Evolutionary conservation across 1,284 basidiomycete genomes (phyloP), one percentile per base, ranked within the genome.

Genomic region (Pyrrhoderma noxium): DNA sequence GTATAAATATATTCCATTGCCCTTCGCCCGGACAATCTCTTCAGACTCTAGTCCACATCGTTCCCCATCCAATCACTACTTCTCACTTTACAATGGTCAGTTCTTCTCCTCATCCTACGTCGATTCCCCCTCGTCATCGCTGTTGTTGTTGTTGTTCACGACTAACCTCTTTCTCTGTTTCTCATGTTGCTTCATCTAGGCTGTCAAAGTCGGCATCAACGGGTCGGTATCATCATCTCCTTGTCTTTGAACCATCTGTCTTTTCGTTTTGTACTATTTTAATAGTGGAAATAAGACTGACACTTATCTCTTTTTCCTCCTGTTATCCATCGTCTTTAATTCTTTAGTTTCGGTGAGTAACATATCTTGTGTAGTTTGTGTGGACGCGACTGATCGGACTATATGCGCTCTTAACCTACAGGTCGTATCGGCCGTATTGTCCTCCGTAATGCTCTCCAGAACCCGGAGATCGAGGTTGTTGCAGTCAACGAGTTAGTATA

Each of bases 381-480:
- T 42, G 7, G 25, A 31, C 34, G 44, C 23, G 22, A 2, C 49
- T 51, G 47, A 56, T 53, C 45, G 53, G 21, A 31, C 44, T 54
- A 35, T 48, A 46, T 49, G 44, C 51, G 49, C 42, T 45, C 44
- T 31, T 54, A 50, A 54, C 49, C 27, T 16, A 36, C 53, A 93
- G 93, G 93, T 77, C 93, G 93, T 78, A 96, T 96, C 65, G 93
- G 94, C 69, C 93, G 93, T 72, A 96, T 99, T 68, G 96, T 99
- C 61, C 79, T 91, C 72, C 89, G 95, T 65, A 98, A 98, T 78
- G 93, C 93, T 52, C 76, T 97, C 62, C 73, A 83, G 62, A 74
- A 83, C 67, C 70, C 75, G 54, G 85, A 85, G 52, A 79, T 94
- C 65, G 75, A 93, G 13, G 80, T 96, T 64, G 83, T 92, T 56